These are phyloP conservation scores for Inonotus obliquus DNA, from an alignment of 1,284 basidiomycete species.

Conservation along the genomic window DNA sequence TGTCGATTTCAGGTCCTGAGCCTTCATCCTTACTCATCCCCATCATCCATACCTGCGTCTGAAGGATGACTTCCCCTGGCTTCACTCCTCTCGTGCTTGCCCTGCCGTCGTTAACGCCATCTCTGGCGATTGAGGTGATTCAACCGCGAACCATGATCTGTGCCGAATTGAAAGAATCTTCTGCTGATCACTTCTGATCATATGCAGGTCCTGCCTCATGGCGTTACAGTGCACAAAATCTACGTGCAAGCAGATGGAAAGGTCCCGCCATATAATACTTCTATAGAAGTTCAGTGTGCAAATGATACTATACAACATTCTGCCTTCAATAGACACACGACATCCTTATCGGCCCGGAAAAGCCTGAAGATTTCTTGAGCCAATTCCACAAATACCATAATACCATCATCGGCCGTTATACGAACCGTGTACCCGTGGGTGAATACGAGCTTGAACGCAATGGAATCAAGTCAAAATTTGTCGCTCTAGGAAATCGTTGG, in stretches of 20 bases:
- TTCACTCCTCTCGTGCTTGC: conserved; percentile 20
- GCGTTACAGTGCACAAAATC: conserved; percentile 61
- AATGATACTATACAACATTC: conserved; percentile 7
- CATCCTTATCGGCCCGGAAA: conserved; percentile 67
- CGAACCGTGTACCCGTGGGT: conserved; percentile 64
- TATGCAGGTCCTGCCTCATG: conserved; percentile 55
- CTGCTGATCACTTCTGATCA: not conserved
- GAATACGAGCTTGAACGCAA: conserved; percentile 49
- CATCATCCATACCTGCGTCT: not conserved
- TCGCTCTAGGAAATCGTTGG: conserved; percentile 48
- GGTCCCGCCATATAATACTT: conserved; percentile 32
- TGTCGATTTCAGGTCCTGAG: not conserved
- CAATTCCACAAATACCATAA: conserved; percentile 59
- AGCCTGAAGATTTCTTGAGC: conserved; percentile 48
- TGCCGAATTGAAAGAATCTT: not conserved
- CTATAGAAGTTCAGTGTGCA: not conserved
- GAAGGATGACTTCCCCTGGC: conserved; percentile 4
- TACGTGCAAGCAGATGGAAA: conserved; percentile 59
- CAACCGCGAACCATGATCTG: not conserved
- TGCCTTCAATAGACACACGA: conserved; percentile 53
- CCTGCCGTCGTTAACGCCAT: conserved; percentile 20
- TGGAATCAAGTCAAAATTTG: conserved; percentile 46
- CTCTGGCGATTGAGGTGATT: conserved; percentile 21
- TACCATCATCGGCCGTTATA: conserved; percentile 65
- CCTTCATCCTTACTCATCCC: not conserved